phyloP scores from a whole-genome alignment of 2,329 filamentous ascomycete species.

The Cryphonectria parasitica region DNA sequence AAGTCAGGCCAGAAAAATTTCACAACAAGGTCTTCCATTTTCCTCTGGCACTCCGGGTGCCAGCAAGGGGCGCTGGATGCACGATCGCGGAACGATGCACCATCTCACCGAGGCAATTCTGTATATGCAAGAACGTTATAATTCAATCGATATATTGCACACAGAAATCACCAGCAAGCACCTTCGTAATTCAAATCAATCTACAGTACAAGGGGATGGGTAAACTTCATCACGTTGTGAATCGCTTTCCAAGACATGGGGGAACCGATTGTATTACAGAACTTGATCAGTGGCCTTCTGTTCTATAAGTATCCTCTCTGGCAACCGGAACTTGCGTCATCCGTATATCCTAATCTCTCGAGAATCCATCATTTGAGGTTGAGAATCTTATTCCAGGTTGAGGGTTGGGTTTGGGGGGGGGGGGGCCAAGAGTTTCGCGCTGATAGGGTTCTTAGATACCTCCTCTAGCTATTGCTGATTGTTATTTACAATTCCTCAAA shows the following conservation, averaged over 20 bases:
- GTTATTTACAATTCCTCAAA: slow-evolving; percentile 11
- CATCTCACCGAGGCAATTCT: neutral
- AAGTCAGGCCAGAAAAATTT: neutral
- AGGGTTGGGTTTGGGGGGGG: too few species aligned
- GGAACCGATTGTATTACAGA: slow-evolving; percentile 1
- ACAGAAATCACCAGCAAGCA: neutral
- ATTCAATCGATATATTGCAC: neutral
- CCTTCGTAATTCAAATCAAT: neutral
- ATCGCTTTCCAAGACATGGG: neutral
- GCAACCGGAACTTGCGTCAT: neutral
- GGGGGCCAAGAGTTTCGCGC: neutral
- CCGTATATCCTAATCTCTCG: slow-evolving; percentile 9
- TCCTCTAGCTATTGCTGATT: slow-evolving; percentile 22
- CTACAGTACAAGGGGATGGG: neutral
- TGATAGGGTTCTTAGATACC: slow-evolving; percentile 1
- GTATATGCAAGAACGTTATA: neutral
- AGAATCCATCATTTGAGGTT: neutral
- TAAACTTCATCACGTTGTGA: neutral
- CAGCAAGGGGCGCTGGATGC: neutral
- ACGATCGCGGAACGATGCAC: neutral
- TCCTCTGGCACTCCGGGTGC: neutral
- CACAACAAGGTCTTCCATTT: neutral
- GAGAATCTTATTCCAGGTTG: neutral
- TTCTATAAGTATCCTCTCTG: slow-evolving; percentile 11
- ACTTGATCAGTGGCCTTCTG: slow-evolving; percentile 4